These are phyloP conservation scores for Hypoxylon sp. DNA, from an alignment of 2,329 filamentous ascomycete genomes.

Conservation along the genomic window DNA sequence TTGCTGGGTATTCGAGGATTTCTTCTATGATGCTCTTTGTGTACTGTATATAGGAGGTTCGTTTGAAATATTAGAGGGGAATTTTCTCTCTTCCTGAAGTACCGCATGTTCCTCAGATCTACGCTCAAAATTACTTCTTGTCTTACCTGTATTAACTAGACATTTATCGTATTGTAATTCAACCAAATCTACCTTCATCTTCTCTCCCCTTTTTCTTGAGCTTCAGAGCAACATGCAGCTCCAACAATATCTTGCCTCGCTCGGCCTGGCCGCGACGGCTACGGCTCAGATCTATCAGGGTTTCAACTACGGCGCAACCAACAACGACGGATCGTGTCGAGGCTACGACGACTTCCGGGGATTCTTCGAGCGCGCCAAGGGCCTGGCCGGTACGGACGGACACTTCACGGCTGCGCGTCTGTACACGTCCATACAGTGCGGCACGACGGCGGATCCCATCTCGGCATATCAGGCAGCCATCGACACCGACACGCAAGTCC, in stretches of 20 bases:
- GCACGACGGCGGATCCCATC: slow-evolving; percentile 42
- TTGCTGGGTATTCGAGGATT: neutral
- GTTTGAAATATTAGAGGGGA: slow-evolving; percentile 12
- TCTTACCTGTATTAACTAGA: neutral
- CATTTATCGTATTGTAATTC: neutral
- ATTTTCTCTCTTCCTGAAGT: neutral
- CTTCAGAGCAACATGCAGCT: slow-evolving; percentile 31
- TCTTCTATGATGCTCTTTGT: neutral
- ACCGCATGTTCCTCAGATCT: neutral
- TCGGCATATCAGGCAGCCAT: slow-evolving; percentile 43
- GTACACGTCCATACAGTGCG: slow-evolving; percentile 48
- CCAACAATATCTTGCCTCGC: slow-evolving; percentile 18
- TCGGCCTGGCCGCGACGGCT: slow-evolving; percentile 28
- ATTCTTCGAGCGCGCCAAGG: slow-evolving; percentile 55
- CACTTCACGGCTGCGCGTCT: slow-evolving; percentile 56
- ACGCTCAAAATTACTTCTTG: neutral
- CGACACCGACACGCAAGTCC: slow-evolving; percentile 41
- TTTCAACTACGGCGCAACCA: slow-evolving; percentile 57
- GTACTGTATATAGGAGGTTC: neutral
- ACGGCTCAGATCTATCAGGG: slow-evolving; percentile 43
- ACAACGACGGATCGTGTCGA: slow-evolving; percentile 50
- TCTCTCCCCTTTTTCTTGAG: neutral
- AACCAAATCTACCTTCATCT: neutral
- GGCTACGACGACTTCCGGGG: slow-evolving; percentile 52
- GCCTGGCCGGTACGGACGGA: slow-evolving; percentile 47